Percentiles rank a stretch among this genome's conserved stretches.
phyloP scores from a whole-genome alignment of 768 basidiomycete species.

The Suillus hirtellus region DNA sequence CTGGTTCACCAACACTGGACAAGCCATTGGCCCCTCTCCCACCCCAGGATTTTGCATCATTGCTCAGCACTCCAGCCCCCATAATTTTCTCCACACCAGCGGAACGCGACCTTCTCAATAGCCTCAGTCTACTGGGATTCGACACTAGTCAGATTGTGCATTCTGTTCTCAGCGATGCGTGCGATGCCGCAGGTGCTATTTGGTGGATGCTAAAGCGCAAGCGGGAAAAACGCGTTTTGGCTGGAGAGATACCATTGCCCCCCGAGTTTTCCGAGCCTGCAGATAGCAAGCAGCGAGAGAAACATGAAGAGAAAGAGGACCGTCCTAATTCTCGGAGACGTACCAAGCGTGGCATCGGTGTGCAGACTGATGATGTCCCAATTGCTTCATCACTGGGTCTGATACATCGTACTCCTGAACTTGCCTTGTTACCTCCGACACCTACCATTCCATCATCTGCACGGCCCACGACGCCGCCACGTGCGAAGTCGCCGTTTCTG shows the following conservation, averaged over 20 bases:
- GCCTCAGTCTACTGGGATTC: slow-evolving; percentile 74
- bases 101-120: slow-evolving; percentile 80
- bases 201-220: slow-evolving; percentile 97
- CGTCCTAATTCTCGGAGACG: slow-evolving; percentile 24
- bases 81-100: slow-evolving; percentile 85
- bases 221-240: slow-evolving; percentile 58
- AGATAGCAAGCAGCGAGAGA: slow-evolving; percentile 26
- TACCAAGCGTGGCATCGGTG: slow-evolving; percentile 30
- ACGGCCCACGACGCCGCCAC: slow-evolving; percentile 53
- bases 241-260: slow-evolving; percentile 27
- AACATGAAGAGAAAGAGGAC: slow-evolving; percentile 29
- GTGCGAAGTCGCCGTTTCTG: slow-evolving; percentile 50
- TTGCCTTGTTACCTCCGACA: slow-evolving; percentile 77
- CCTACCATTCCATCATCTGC: slow-evolving; percentile 49
- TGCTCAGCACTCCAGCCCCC: slow-evolving; percentile 66
- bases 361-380: slow-evolving; percentile 47
- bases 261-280: slow-evolving; percentile 6
- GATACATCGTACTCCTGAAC: slow-evolving; percentile 52
- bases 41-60: slow-evolving; percentile 58
- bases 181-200: slow-evolving; percentile 84
- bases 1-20: slow-evolving; percentile 50
- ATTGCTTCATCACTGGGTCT: slow-evolving; percentile 29
- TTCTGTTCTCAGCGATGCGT: slow-evolving; percentile 87
- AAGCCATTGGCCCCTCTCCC: slow-evolving; percentile 41
- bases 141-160: slow-evolving; percentile 96